These are phyloP conservation scores for Ophiostoma pallidulum DNA, from an alignment of 2,329 filamentous ascomycete genomes.

Conservation along the genomic window DNA sequence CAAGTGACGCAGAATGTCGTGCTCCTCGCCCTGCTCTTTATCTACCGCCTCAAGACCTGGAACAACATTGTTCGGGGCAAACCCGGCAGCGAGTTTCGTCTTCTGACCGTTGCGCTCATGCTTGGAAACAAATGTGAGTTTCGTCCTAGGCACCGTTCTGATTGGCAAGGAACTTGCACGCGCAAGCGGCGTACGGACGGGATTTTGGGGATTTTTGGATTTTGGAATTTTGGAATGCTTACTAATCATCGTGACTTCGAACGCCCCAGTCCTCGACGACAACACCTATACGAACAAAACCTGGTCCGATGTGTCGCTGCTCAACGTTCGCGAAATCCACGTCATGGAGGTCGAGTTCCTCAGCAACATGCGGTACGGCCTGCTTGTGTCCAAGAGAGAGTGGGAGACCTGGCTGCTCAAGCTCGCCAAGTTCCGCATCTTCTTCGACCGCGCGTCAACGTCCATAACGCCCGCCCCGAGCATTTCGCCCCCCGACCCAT, in stretches of 20 bases:
- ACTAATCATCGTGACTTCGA: conserved; percentile 15
- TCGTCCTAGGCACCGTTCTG: no score
- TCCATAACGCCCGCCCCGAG: conserved; percentile 22
- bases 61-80: conserved; percentile 87
- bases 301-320: conserved; percentile 95
- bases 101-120: conserved; percentile 94
- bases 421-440: conserved; percentile 71
- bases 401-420: conserved; percentile 85
- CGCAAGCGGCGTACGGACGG: no score
- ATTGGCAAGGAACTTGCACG: no score
- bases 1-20: conserved; percentile 96
- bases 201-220: no score
- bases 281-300: conserved; percentile 99
- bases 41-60: conserved; percentile 83
- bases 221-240: neutral
- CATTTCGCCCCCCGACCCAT: conserved; percentile 29
- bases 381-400: conserved; percentile 75
- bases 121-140: conserved; percentile 86
- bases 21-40: conserved; percentile 78
- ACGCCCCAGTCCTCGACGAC: conserved; percentile 68
- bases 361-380: conserved; percentile 93
- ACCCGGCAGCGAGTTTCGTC: conserved; percentile 82
- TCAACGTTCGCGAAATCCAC: conserved; percentile 89
- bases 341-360: conserved; percentile 99
- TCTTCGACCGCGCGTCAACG: conserved; percentile 59